A percentile compares a stretch with the other conserved stretches of the same genome.
Evolutionary conservation across 1,139 yeast genomes (phyloP).

Genomic region (Suhomyces kunorum): DNA sequence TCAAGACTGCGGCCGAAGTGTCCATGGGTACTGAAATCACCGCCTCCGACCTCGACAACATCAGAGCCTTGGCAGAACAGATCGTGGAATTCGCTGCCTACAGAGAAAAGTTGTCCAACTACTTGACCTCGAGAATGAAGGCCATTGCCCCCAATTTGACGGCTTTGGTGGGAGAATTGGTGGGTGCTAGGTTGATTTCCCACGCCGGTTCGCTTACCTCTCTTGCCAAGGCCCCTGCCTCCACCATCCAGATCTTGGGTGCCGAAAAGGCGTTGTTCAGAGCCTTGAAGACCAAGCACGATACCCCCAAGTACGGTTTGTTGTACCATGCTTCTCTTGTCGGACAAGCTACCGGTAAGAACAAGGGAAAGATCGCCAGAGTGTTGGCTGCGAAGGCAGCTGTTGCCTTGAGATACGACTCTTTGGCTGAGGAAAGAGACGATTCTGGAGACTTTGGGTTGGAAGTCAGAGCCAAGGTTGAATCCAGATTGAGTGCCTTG

Average conservation of each 20-base stretch:
- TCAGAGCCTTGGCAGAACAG: slow-evolving; percentile 87
- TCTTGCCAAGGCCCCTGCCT: slow-evolving; percentile 97
- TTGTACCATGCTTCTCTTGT: slow-evolving; percentile 96
- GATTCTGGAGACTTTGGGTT: slow-evolving; percentile 94
- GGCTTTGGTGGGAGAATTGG: slow-evolving; percentile 95
- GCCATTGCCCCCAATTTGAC: slow-evolving; percentile 98
- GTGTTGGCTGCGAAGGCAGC: slow-evolving; percentile 99
- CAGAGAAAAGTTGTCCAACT: slow-evolving; percentile 89
- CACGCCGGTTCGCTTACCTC: slow-evolving; percentile 98
- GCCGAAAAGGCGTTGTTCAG: slow-evolving; percentile 99
- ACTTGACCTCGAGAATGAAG: slow-evolving; percentile 91
- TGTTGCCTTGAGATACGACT: slow-evolving; percentile 93
- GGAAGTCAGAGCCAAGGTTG: slow-evolving; percentile 90
- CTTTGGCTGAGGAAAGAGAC: slow-evolving; percentile 94
- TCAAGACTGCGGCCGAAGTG: slow-evolving; percentile 91
- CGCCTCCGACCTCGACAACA: slow-evolving; percentile 81
- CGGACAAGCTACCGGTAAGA: slow-evolving; percentile 94
- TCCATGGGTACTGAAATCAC: slow-evolving; percentile 99
- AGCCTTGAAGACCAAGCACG: slow-evolving; percentile 97
- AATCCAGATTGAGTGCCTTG: slow-evolving; percentile 87
- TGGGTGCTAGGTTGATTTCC: slow-evolving; percentile 96
- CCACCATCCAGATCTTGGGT: slow-evolving; percentile 97
- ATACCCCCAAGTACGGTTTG: slow-evolving; percentile 97
- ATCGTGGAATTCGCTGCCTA: slow-evolving; percentile 93
- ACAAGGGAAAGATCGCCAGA: slow-evolving; percentile 98